These are phyloP conservation scores for Beauveria brongniartii DNA, from an alignment of 2,329 filamentous ascomycete genomes.

Conservation along the genomic window DNA sequence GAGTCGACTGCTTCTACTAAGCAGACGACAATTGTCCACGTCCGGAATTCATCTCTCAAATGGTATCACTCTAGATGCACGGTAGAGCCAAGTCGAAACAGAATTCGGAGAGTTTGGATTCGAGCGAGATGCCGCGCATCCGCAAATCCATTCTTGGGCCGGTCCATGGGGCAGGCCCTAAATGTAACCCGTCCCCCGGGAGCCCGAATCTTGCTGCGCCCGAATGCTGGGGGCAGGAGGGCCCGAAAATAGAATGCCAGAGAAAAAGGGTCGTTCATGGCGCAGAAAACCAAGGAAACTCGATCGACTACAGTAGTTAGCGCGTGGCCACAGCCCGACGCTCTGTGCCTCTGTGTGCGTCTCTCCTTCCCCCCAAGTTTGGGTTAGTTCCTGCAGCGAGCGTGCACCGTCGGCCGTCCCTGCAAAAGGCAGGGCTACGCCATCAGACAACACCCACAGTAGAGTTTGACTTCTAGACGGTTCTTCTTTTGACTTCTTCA, in stretches of 20 bases:
- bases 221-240: background rate
- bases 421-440: background rate
- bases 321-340: background rate
- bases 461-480: background rate
- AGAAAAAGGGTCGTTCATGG: background rate
- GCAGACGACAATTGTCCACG: too few species aligned
- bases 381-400: constrained; percentile 3
- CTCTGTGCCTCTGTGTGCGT: too few species aligned
- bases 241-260: background rate
- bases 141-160: too few species aligned
- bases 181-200: background rate
- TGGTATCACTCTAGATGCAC: too few species aligned
- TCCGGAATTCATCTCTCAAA: too few species aligned
- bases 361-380: background rate
- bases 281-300: constrained; percentile 6
- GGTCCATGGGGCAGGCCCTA: too few species aligned
- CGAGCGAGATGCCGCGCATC: too few species aligned
- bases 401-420: background rate
- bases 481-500: background rate
- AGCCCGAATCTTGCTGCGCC: background rate
- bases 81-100: too few species aligned
- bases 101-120: too few species aligned
- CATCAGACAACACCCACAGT: background rate
- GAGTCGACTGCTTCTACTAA: too few species aligned
- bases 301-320: constrained; percentile 5